These are phyloP conservation scores for Aspergillus tubingensis DNA, from an alignment of 2,329 filamentous ascomycete genomes.

Conservation along the genomic window DNA sequence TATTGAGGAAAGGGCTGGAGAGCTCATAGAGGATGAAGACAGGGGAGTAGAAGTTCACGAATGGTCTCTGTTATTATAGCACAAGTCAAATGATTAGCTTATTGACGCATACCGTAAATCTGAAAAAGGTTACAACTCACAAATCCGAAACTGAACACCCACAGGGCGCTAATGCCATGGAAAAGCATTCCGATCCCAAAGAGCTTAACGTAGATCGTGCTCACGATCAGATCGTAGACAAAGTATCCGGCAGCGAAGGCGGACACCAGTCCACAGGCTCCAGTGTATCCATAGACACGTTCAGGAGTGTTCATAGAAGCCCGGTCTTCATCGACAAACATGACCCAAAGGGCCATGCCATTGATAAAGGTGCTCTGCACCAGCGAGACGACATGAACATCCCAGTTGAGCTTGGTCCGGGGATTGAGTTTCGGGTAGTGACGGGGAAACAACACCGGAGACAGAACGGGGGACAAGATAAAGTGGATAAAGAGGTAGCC, in stretches of 20 bases:
- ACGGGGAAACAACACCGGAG: slow-evolving; percentile 54
- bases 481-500: slow-evolving; percentile 60
- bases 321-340: slow-evolving; percentile 58
- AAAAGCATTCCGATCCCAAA: slow-evolving; percentile 64
- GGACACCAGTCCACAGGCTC: slow-evolving; percentile 59
- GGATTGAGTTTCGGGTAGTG: slow-evolving; percentile 56
- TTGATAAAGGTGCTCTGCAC: slow-evolving; percentile 61
- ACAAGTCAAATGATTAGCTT: not conserved
- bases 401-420: slow-evolving; percentile 65
- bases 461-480: slow-evolving; percentile 58
- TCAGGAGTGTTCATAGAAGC: slow-evolving; percentile 54
- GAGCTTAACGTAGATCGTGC: slow-evolving; percentile 55
- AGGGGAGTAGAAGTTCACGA: slow-evolving; percentile 65
- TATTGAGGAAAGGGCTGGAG: slow-evolving; percentile 66
- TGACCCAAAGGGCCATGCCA: slow-evolving; percentile 59
- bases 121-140: slow-evolving; percentile 48
- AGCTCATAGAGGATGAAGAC: slow-evolving; percentile 70
- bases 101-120: not conserved
- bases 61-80: slow-evolving; percentile 55
- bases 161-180: slow-evolving; percentile 62
- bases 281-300: slow-evolving; percentile 63
- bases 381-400: slow-evolving; percentile 66
- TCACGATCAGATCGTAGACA: slow-evolving; percentile 63
- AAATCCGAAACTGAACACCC: slow-evolving; percentile 64
- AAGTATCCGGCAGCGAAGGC: slow-evolving; percentile 66